Evolutionary conservation across 441 rosid genomes (phyloP).

Genomic region (Erodium trifolium): DNA sequence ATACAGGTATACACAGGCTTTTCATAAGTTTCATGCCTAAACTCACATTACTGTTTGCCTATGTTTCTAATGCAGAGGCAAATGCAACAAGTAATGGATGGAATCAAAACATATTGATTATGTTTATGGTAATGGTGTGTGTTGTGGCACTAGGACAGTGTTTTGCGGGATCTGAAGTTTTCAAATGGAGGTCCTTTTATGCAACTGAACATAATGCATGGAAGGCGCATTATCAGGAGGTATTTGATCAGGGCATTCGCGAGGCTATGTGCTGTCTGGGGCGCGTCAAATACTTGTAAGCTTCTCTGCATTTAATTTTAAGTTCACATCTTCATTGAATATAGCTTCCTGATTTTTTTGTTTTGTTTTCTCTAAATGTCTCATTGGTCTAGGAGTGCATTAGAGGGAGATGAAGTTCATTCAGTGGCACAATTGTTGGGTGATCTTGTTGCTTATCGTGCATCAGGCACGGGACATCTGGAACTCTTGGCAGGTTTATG

Average conservation of each 20-base stretch:
- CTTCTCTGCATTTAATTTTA: conserved; percentile 15
- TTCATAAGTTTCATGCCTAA: neutral
- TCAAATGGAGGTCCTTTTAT: conserved; percentile 83
- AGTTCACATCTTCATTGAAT: conserved; percentile 8
- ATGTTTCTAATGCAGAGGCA: conserved; percentile 33
- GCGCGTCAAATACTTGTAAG: conserved; percentile 68
- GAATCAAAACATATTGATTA: conserved; percentile 41
- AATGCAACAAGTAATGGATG: conserved; percentile 34
- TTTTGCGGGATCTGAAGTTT: conserved; percentile 65
- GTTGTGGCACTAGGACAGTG: conserved; percentile 56
- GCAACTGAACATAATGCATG: conserved; percentile 76
- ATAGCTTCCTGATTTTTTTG: conserved; percentile 6
- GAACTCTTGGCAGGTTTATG: conserved; percentile 73
- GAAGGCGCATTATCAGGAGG: conserved; percentile 88
- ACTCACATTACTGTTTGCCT: conserved; percentile 12
- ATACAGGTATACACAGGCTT: neutral
- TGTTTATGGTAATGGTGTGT: conserved; percentile 41
- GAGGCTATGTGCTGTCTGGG: conserved; percentile 91
- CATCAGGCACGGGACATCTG: conserved; percentile 86
- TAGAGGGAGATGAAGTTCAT: conserved; percentile 82
- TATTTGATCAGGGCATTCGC: conserved; percentile 86
- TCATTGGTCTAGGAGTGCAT: conserved; percentile 39
- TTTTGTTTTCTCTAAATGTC: conserved; percentile 9
- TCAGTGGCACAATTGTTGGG: conserved; percentile 74
- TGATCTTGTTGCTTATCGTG: conserved; percentile 88